phyloP scores from a whole-genome alignment of 2,329 filamentous ascomycete species.

The Botryotinia calthae region DNA sequence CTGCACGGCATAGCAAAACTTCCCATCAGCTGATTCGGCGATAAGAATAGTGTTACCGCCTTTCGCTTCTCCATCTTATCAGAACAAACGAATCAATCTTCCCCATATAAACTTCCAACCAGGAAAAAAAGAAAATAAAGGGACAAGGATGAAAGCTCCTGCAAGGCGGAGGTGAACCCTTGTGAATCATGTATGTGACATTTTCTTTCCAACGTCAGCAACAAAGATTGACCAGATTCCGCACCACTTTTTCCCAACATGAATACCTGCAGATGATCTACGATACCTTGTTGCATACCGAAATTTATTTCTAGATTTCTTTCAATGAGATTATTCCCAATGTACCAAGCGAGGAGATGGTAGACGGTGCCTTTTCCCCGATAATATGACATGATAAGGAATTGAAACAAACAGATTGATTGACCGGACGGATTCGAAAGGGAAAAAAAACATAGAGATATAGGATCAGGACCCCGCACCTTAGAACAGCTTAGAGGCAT shows the following conservation, averaged over 20 bases:
- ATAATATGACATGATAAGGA: neutral
- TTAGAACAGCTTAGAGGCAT: neutral
- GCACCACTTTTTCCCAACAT: constrained; percentile 4
- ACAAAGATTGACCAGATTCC: neutral
- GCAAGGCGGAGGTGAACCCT: neutral
- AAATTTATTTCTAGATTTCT: neutral
- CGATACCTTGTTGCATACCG: neutral
- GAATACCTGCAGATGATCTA: constrained; percentile 14
- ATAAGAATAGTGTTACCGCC: neutral
- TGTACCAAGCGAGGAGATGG: neutral
- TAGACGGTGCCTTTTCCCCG: neutral
- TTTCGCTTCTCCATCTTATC: constrained; percentile 12
- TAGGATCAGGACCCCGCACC: neutral
- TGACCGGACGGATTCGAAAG: neutral
- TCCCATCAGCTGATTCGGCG: neutral
- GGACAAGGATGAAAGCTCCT: constrained; percentile 12
- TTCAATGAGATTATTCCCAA: neutral
- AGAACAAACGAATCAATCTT: neutral
- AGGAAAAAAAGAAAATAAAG: neutral
- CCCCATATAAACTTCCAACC: neutral
- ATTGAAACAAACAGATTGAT: neutral
- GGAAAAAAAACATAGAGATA: neutral
- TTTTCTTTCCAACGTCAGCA: constrained; percentile 5
- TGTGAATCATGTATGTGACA: constrained; percentile 3
- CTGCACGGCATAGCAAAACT: too few relatives aligned